A percentile compares a stretch with the other conserved stretches of the same genome.
Conservation (phyloP, 2,329 filamentous ascomycete species). For the Zymoseptoria tritici region DNA sequence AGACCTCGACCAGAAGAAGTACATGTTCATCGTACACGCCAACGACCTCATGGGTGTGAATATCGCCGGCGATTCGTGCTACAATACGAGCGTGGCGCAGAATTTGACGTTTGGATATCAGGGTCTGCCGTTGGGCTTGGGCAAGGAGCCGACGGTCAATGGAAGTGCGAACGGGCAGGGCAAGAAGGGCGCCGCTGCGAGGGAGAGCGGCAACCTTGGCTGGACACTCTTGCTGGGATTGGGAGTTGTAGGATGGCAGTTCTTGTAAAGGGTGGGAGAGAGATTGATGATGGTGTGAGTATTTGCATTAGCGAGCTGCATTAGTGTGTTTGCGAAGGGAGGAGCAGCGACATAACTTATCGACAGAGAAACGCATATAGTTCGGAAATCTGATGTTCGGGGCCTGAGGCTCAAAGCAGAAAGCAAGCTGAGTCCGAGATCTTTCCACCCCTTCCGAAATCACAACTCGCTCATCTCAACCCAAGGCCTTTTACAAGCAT, state of each 20-base stretch:
- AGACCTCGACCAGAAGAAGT: conserved; percentile 55
- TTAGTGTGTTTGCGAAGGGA: neutral
- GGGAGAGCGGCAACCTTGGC: conserved; percentile 5
- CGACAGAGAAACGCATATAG: neutral
- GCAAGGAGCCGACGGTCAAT: conserved; percentile 16
- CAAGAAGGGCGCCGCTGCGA: conserved; percentile 1
- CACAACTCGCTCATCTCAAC: too few relatives aligned
- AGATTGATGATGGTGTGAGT: neutral
- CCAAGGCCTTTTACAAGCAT: too few relatives aligned
- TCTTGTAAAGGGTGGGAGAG: conserved; percentile 15
- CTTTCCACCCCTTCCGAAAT: too few relatives aligned
- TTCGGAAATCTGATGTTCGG: too few relatives aligned
- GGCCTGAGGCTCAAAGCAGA: too few relatives aligned
- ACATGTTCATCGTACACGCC: conserved; percentile 73
- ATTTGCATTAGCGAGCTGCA: neutral
- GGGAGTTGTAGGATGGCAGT: conserved; percentile 18
- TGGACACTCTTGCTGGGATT: conserved; percentile 17
- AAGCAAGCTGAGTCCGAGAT: too few relatives aligned
- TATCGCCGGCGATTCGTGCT: conserved; percentile 60
- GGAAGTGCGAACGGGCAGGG: conserved; percentile 17
- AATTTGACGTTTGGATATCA: conserved; percentile 66
- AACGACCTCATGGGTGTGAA: conserved; percentile 62
- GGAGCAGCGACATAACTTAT: neutral
- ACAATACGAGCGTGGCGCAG: conserved; percentile 57
- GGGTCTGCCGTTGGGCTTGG: conserved; percentile 33